These are phyloP conservation scores for Starmerella bombi DNA, from an alignment of 805 yeast species.

Conservation along the genomic window DNA sequence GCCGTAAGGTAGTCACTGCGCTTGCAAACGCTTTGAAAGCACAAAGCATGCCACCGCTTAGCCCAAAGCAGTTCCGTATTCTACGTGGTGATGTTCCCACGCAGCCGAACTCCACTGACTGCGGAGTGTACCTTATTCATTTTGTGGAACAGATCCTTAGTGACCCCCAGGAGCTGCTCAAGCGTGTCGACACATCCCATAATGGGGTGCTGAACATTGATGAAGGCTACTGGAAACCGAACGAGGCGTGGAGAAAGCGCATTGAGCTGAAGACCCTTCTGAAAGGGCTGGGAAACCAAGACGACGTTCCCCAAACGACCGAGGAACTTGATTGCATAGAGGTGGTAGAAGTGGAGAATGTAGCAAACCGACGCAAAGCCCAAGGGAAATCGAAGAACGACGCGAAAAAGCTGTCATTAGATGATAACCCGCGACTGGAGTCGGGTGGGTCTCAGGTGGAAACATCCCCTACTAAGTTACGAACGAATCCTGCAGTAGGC, in stretches of 20 bases:
- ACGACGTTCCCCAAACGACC: not conserved
- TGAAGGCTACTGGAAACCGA: slow-evolving; percentile 15
- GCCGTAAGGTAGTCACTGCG: slow-evolving; percentile 12
- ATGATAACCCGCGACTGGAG: no score
- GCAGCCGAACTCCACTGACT: slow-evolving; percentile 82
- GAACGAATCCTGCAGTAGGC: no score
- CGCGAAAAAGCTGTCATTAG: no score
- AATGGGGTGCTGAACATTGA: slow-evolving; percentile 3
- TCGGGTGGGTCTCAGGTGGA: no score
- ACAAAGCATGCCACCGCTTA: slow-evolving; percentile 29
- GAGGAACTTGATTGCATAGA: slow-evolving; percentile 20
- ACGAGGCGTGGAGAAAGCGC: slow-evolving; percentile 12
- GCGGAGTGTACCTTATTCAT: slow-evolving; percentile 83
- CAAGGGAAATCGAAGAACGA: no score
- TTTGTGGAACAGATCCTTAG: slow-evolving; percentile 49
- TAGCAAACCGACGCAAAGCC: no score
- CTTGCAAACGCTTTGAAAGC: slow-evolving; percentile 4
- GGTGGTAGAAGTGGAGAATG: slow-evolving; percentile 12
- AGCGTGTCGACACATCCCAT: not conserved
- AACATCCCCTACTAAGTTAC: no score
- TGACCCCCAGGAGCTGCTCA: slow-evolving; percentile 34
- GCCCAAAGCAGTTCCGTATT: slow-evolving; percentile 42
- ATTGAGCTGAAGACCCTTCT: slow-evolving; percentile 4
- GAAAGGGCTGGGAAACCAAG: slow-evolving; percentile 9
- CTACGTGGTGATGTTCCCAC: slow-evolving; percentile 52